Evolutionary conservation across 2,329 filamentous ascomycete species (phyloP).

Genomic region (Rutstroemia sp.): DNA sequence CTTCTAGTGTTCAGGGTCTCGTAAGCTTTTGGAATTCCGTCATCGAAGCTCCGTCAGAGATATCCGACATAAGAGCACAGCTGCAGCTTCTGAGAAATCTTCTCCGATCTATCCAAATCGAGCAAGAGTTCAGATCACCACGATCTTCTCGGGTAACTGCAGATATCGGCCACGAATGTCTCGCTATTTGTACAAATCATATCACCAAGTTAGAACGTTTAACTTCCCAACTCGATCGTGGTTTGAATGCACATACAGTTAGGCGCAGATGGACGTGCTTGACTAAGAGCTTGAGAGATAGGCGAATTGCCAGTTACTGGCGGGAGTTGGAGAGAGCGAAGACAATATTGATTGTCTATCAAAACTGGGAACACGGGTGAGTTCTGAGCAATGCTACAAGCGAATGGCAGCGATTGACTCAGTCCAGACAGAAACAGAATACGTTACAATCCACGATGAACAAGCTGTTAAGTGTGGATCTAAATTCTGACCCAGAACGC

Average conservation of each 20-base stretch:
- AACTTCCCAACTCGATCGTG: not conserved
- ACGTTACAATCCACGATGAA: not conserved
- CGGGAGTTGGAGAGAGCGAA: conserved; percentile 2
- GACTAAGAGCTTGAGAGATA: conserved; percentile 2
- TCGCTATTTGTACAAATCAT: not conserved
- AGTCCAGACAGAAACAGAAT: not conserved
- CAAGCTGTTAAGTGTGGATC: not conserved
- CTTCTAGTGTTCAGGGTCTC: not conserved
- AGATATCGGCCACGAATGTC: not conserved
- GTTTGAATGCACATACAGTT: not conserved
- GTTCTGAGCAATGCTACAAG: not conserved
- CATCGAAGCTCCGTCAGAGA: not conserved
- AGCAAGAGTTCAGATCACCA: not conserved
- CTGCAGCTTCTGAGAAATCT: not conserved
- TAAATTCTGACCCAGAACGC: not conserved
- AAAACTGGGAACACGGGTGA: not conserved
- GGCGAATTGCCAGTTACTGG: not conserved
- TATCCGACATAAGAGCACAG: not conserved
- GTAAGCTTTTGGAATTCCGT: not conserved
- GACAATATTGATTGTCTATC: conserved; percentile 2
- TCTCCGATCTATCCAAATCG: not conserved
- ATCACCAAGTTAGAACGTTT: conserved; percentile 1
- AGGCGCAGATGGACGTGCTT: conserved; percentile 4
- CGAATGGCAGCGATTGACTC: not conserved
- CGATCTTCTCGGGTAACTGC: not conserved